Evolutionary conservation across 352 stramenopile genomes (phyloP), one percentile per base, ranked within the genome.

Genomic region (Globisporangium cederbergense): DNA sequence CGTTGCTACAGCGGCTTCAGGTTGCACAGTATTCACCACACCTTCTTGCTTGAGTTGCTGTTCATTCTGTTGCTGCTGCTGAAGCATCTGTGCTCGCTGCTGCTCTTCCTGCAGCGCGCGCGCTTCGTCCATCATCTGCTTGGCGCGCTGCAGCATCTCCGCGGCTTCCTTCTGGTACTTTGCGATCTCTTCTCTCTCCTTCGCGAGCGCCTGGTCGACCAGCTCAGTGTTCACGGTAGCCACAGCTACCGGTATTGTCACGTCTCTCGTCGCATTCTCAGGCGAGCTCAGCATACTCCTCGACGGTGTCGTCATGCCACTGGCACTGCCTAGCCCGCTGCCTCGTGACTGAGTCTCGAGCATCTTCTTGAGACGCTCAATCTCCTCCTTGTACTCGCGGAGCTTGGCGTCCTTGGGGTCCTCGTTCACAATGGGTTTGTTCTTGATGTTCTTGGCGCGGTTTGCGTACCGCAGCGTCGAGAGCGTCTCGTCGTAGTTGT

Each of bases 361-460:
- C 66, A 96, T 73, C 69, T 95, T 88, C 56, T 90, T 79, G 22
- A 98, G 80, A 11, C 81, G 78, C 59, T 94, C 80, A 34, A 98
- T 96, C 56, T 97, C 86, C 38, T 91, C 83, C 47, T 97, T 96
- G 68, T 97, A 95, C 66, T 95, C 87, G 20, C 88, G 77, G 42
- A 98, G 67, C 71, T 97, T 94, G n/a, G 89, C 85, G 61, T 95
- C 89, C 64, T 97, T 97, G 0, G 93, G 92, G 60, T 99, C 96
- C 53, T 98, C 89, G 75, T 99, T 99, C 60, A 98, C 85, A 1
- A 93, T 90, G 4, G 96, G 94, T 53, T 97, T 97, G 83, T 99
- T 99, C 70, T 98, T 97, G 68, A 99, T 99, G 67, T 98, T 98
- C 60, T 98, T 93, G 38, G 97, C 96, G 1, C 96, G 89, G 64